Base-by-base conservation (phyloP, 192 early-diverging fungal genomes). In the Backusella tuberculispora region DNA sequence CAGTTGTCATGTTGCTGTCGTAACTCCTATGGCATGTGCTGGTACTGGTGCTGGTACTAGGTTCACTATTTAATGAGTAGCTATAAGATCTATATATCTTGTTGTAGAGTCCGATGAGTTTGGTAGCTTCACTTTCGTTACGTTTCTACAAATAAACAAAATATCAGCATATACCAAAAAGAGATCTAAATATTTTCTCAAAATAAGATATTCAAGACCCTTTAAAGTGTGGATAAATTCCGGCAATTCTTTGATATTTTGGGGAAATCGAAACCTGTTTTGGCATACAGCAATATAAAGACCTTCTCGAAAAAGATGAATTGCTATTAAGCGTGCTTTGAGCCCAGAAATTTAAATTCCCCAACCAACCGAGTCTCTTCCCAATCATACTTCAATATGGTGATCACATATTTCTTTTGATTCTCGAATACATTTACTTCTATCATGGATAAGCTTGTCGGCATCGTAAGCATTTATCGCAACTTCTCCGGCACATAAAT, bases 401-500 rank as follows among this genome's bases (percentile, higher is more conserved):
- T n/a, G 64, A 66, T 66, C 64, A 42, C 24, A 6, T 26, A 66
- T 42, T 14, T 66, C 64, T 66, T 66, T 66, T 66, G 64, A 7
- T 42, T 66, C 64, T 26, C 64, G 40, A 26, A 66, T 26, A n/a
- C 40, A 66, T 37, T 66, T 66, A 38, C 38, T 66, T 66, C 40
- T 66, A 37, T 42, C 40, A 66, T 66, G 17, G 6, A 41, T 66
- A 26, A 66, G 64, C 64, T 66, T 66, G 13, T 66, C 40, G 34
- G 15, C 38, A 66, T 66, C 38, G 42, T 66, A 13, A 41, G 64
- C 1, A 66, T 66, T 40, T 66, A 21, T 42, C 12, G 40, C 38
- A 40, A 10, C 65, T 41, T 66, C 40, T 41, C 65, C 65, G 6
- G 65, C 65, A 66, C 65, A 66, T 19, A 66, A 66, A 66, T 66